These are phyloP conservation scores for Albizia julibrissin DNA, from an alignment of 306 rosid genomes.

Conservation along the genomic window DNA sequence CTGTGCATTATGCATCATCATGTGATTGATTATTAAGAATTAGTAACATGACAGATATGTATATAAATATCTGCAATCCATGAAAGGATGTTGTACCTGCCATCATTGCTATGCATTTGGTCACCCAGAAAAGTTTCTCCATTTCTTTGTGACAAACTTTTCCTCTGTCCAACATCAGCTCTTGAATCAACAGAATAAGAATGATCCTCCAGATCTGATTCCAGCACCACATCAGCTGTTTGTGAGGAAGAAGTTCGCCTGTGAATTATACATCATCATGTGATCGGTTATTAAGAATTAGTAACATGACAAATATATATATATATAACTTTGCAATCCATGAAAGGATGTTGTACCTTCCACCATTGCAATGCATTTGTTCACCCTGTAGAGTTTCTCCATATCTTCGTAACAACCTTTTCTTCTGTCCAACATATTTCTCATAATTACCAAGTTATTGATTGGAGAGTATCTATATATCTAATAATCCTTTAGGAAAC, in stretches of 20 bases:
- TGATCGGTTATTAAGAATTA: conserved; percentile 33
- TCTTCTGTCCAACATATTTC: conserved; percentile 73
- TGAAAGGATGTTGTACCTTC: conserved; percentile 57
- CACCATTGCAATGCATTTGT: conserved; percentile 56
- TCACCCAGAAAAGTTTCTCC: conserved; percentile 55
- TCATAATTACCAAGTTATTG: conserved; percentile 30
- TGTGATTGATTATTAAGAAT: conserved; percentile 36
- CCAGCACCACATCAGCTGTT: conserved; percentile 38
- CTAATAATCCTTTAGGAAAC: neutral
- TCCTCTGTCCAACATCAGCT: conserved; percentile 43
- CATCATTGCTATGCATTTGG: conserved; percentile 54
- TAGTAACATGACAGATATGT: conserved; percentile 14
- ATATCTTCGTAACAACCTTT: conserved; percentile 54
- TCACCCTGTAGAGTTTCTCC: conserved; percentile 54
- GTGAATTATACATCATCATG: conserved; percentile 34
- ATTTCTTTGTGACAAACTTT: conserved; percentile 41
- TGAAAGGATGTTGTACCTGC: conserved; percentile 58
- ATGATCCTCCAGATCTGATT: conserved; percentile 46
- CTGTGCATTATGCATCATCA: conserved; percentile 34
- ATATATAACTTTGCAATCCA: conserved; percentile 5
- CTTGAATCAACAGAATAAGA: conserved; percentile 73
- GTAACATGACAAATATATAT: conserved; percentile 18
- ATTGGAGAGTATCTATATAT: conserved; percentile 15
- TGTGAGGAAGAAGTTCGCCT: conserved; percentile 40
- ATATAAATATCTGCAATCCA: neutral